A percentile compares a stretch with the other conserved stretches of the same genome.
Conservation (phyloP, 2,329 filamentous ascomycete species). For the Aureobasidium sp. region DNA sequence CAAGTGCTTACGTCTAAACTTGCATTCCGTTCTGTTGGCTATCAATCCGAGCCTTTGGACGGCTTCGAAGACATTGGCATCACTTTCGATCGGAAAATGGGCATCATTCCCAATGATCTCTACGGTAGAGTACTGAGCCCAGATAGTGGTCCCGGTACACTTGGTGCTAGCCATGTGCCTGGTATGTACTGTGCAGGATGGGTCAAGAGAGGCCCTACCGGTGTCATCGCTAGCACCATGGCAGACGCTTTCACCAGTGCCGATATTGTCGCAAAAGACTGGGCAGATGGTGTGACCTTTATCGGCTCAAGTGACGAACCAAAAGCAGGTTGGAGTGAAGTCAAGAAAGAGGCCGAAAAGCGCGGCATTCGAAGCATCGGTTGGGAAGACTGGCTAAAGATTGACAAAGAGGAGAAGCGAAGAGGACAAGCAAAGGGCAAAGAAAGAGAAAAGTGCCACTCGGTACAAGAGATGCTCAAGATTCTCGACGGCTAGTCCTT, state of each 20-base stretch:
- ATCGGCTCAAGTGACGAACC: conserved; percentile 34
- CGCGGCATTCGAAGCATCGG: conserved; percentile 57
- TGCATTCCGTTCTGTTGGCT: conserved; percentile 92
- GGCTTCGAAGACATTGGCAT: conserved; percentile 69
- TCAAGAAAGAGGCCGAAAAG: conserved; percentile 54
- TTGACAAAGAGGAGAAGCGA: conserved; percentile 69
- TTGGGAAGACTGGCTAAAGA: conserved; percentile 82
- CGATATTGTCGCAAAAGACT: conserved; percentile 76
- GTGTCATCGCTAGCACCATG: conserved; percentile 95
- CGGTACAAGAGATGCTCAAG: conserved; percentile 52
- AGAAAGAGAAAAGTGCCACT: conserved; percentile 61
- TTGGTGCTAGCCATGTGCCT: conserved; percentile 48
- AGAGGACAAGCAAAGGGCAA: conserved; percentile 64
- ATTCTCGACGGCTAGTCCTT: conserved; percentile 32
- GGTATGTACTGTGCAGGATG: conserved; percentile 91
- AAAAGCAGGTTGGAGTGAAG: conserved; percentile 65
- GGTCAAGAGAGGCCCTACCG: conserved; percentile 91
- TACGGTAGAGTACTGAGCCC: conserved; percentile 60
- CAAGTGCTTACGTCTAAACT: conserved; percentile 54
- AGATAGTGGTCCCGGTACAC: conserved; percentile 33
- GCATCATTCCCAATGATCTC: conserved; percentile 76
- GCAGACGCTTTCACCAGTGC: conserved; percentile 85
- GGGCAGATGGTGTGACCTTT: conserved; percentile 47
- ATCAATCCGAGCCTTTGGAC: conserved; percentile 70
- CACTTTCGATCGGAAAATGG: conserved; percentile 66